Percentiles rank a stretch among this genome's conserved stretches.
These are phyloP conservation scores for Piromyces finnis DNA, from an alignment of 192 early-diverging fungal genomes.

Conservation along the genomic window DNA sequence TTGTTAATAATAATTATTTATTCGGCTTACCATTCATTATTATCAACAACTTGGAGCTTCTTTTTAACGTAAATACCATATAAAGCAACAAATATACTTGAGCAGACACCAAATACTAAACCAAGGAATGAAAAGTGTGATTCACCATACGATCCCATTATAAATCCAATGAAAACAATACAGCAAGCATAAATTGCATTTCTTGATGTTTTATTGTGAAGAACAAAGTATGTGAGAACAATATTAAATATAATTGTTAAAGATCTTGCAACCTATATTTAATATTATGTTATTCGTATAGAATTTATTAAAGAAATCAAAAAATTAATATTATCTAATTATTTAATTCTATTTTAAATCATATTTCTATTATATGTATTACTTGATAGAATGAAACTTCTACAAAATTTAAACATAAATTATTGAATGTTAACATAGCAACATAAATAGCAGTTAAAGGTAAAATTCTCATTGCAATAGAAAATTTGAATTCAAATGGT, in stretches of 20 bases:
- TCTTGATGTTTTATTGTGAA: conserved; percentile 26
- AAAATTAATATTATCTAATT: no score
- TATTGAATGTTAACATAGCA: conserved; percentile 45
- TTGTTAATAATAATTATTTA: background rate
- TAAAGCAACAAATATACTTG: conserved; percentile 41
- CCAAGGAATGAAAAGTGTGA: conserved; percentile 46
- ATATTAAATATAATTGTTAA: conserved; percentile 51
- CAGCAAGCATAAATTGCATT: conserved; percentile 29
- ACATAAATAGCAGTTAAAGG: conserved; percentile 45
- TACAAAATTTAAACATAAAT: conserved; percentile 40
- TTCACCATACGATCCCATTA: conserved; percentile 44
- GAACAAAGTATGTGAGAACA: conserved; percentile 38
- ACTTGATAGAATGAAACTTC: conserved; percentile 50
- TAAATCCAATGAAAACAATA: conserved; percentile 41
- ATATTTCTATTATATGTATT: background rate
- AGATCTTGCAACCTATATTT: conserved; percentile 26
- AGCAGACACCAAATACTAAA: conserved; percentile 40
- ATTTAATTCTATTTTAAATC: no score
- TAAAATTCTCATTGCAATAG: conserved; percentile 25
- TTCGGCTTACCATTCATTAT: conserved; percentile 36
- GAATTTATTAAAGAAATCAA: no score
- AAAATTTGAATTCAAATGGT: conserved; percentile 36
- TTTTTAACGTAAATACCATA: conserved; percentile 56
- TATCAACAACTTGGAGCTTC: conserved; percentile 32
- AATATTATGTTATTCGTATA: no score